Base-by-base conservation (phyloP, 108 stramenopile genomes). In the Cyclotella cryptica region DNA sequence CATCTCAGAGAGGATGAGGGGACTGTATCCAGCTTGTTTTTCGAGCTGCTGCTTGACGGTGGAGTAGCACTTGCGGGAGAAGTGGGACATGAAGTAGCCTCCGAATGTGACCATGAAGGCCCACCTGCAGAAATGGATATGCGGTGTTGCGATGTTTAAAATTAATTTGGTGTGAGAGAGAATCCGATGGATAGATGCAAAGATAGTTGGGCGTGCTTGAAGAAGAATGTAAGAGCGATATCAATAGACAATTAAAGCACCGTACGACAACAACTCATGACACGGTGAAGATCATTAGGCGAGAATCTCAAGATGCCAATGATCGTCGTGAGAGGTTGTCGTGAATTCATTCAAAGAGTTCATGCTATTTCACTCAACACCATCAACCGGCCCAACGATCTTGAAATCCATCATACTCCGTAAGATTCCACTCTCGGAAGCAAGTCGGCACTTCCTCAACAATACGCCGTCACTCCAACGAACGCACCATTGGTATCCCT, bases 11-110 rank as follows among this genome's bases (percentile, higher is more conserved):
- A 98, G 73, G 46, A 91, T 77, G 45, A 93, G 64, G 58, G 91
- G 60, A 59, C 84, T 78, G 64, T 92, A 93, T 28, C 98, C 96
- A 26, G 92, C 93, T 0, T 79, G 62, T 26, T 71, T 77, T 69
- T 93, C 68, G 35, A 97, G 90, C 76, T 96, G 93, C 42, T 88
- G 86, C 84, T 98, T 98, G 45, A 98, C 96, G 42, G 97, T 97
- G 40, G 96, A 96, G 85, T 98, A 98, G 64, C 93, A 96, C 85
- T 98, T 98, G 61, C 98, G 92, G 57, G 89, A 89, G 81, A 97
- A 96, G 72, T 98, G 98, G 21, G 96, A 83, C 96, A 96, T 97
- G 76, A 97, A 96, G 85, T 97, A 98, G 58, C 93, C 93, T 70
- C 95, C 93, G 66, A 96, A 97, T 43, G 97, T 97, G 9, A 96